Evolutionary conservation across 2,329 filamentous ascomycete species (phyloP).

Genomic region (Thermomyces lanuginosus): DNA sequence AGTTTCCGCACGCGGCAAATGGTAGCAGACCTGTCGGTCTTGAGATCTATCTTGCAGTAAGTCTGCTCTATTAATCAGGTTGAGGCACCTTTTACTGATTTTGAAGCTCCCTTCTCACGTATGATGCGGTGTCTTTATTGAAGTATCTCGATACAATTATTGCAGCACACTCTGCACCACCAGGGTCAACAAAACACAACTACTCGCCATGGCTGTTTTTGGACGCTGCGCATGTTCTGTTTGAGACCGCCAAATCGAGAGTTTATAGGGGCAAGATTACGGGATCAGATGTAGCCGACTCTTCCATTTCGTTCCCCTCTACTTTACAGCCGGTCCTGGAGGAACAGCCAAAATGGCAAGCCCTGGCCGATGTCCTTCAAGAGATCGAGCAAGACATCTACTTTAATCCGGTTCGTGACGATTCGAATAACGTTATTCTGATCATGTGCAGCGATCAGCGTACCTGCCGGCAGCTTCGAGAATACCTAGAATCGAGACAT

Average conservation of each 20-base stretch:
- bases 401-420: constrained; percentile 64
- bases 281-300: constrained; percentile 36
- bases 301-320: constrained; percentile 36
- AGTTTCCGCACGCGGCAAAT: constrained; percentile 93
- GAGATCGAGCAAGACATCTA: constrained; percentile 88
- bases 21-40: constrained; percentile 68
- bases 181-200: constrained; percentile 70
- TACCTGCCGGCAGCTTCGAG: constrained; percentile 73
- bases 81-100: no score
- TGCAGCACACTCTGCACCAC: constrained; percentile 73
- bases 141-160: constrained; percentile 90
- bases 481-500: constrained; percentile 85
- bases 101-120: constrained; percentile 50
- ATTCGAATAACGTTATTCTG: constrained; percentile 78
- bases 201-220: constrained; percentile 94
- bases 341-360: constrained; percentile 83
- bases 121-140: constrained; percentile 81
- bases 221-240: constrained; percentile 86
- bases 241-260: constrained; percentile 71
- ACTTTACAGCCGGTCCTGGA: constrained; percentile 69
- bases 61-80: no score
- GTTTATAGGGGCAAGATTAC: constrained; percentile 65
- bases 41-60: constrained; percentile 66
- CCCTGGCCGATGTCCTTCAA: constrained; percentile 76
- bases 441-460: constrained; percentile 88